Evolutionary conservation across 2,329 filamentous ascomycete species (phyloP), one percentile per base, ranked within the genome.

Genomic region (Pestalotiopsis sp.): DNA sequence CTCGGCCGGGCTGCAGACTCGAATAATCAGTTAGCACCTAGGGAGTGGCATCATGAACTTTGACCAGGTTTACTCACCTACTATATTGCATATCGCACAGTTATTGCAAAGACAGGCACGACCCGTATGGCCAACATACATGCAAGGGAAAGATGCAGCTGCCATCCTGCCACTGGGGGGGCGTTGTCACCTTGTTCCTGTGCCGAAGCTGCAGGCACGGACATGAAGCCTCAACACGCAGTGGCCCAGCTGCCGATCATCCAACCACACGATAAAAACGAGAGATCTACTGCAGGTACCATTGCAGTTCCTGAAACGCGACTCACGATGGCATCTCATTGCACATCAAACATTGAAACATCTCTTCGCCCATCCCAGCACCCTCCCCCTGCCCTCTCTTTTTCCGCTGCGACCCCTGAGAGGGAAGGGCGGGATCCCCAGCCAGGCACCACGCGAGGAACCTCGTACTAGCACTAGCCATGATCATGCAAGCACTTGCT

Each of bases 321-420:
- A 57, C 45, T 66, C 64, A 59, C 64, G 64, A 66, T 66, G 64
- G 52, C 41, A 60, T 66, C 64, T 61, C 36, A 66, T 60, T 31
- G 49, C 41, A 66, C 52, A 66, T 25, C 38, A 45, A 39, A 23
- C 23, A 56, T 60, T 66, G 64, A 66, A 66, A 66, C 64, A 66
- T 58, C 20, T 49, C 36, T n/a, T 49, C n/a, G n/a, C 39, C 31
- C 20, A 52, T 64, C 62, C 39, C 39, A 49, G 39, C 41, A 52
- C 36, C 39, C 12, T 17, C 27, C 27, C 12, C n/a, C 59, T 39
- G 13, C 20, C 20, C 45, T 20, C 45, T n/a, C 11, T 20, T 49
- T 52, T 52, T 6, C 45, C 7, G 45, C 45, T 52, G 45, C 9
- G 45, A n/a, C 45, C 45, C 45, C 45, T 52, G 45, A 6, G 20